phyloP scores from a whole-genome alignment of 176 grass and related monocot genomes.

The Carex cristatella region DNA sequence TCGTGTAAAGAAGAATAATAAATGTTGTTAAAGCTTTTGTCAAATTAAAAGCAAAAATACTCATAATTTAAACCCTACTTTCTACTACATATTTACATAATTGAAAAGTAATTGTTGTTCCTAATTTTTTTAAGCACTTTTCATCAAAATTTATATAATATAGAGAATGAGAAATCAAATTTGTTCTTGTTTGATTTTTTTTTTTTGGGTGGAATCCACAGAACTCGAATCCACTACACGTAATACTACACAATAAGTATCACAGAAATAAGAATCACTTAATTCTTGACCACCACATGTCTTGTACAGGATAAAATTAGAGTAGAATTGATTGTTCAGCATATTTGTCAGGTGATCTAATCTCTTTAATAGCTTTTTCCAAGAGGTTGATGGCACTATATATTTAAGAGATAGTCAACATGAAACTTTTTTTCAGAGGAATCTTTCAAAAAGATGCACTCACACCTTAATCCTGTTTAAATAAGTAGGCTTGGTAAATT shows the following conservation, averaged over 20 bases:
- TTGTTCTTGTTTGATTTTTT: neutral
- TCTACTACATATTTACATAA: too few relatives aligned
- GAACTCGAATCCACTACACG: neutral
- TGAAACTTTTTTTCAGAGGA: neutral
- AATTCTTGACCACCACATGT: neutral
- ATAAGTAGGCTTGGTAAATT: neutral
- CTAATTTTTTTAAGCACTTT: too few relatives aligned
- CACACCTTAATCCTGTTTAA: neutral
- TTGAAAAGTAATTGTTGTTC: too few relatives aligned
- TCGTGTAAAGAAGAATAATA: too few relatives aligned
- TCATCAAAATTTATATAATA: neutral
- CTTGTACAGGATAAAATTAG: neutral
- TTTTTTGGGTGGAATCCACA: neutral
- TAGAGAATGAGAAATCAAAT: neutral
- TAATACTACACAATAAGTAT: neutral
- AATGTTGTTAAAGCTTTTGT: too few relatives aligned
- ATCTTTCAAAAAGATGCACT: neutral
- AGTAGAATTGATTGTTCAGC: constrained; percentile 1
- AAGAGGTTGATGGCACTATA: neutral
- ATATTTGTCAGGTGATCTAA: constrained; percentile 8
- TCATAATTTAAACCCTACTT: too few relatives aligned
- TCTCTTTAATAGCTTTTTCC: neutral
- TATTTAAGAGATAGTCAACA: neutral
- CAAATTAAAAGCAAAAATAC: too few relatives aligned
- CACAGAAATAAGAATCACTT: neutral